phyloP scores from a whole-genome alignment of 345 rosid genomes.

The Sonneratia alba region DNA sequence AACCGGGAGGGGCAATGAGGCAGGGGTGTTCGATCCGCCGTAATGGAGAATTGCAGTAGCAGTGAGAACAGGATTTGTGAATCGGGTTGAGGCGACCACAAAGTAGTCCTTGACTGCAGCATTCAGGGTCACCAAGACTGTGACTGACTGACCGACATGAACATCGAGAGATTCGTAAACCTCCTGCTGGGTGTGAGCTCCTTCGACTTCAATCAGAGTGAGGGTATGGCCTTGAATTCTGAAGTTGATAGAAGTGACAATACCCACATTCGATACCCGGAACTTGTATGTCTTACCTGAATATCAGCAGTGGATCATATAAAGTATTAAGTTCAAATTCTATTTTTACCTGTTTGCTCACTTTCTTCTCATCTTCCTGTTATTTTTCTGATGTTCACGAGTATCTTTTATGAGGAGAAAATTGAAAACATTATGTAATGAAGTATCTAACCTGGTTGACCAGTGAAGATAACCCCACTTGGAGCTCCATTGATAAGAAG shows the following conservation, averaged over 20 bases:
- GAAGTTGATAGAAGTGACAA: constrained; percentile 56
- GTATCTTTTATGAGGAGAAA: too few relatives aligned
- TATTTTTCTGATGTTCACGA: too few relatives aligned
- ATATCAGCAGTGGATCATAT: neutral
- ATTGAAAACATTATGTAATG: too few relatives aligned
- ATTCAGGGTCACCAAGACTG: constrained; percentile 60
- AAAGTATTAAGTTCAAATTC: too few relatives aligned
- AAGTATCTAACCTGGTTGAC: constrained; percentile 37
- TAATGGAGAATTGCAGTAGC: constrained; percentile 58
- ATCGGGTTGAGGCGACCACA: constrained; percentile 69
- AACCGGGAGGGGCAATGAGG: constrained; percentile 51
- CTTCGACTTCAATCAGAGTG: constrained; percentile 88
- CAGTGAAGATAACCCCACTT: constrained; percentile 26
- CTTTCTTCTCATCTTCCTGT: too few relatives aligned
- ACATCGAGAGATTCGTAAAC: constrained; percentile 68
- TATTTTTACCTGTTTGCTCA: too few relatives aligned
- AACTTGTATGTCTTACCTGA: constrained; percentile 81
- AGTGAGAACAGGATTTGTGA: constrained; percentile 28
- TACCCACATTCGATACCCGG: constrained; percentile 78
- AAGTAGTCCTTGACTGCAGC: constrained; percentile 55
- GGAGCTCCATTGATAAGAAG: constrained; percentile 65
- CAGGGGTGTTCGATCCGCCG: constrained; percentile 41
- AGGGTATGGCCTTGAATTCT: constrained; percentile 75
- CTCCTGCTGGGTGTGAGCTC: constrained; percentile 70
- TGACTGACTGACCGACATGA: constrained; percentile 76